Conservation (phyloP, 2,329 filamentous ascomycete genomes). For the Pseudocercospora macadamiae region DNA sequence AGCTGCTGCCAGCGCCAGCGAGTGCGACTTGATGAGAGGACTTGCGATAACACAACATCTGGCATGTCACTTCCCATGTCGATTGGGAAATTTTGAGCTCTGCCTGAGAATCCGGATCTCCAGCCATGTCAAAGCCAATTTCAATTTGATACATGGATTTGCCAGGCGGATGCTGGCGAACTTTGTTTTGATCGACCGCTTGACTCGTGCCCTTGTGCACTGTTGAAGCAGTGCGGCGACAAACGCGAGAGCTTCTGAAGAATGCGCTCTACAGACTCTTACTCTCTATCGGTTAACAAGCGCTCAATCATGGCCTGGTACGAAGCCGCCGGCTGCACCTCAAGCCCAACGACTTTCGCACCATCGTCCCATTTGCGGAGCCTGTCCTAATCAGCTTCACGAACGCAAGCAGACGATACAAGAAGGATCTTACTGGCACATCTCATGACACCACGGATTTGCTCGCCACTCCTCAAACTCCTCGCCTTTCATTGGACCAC, state of each 20-base stretch:
- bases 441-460: slow-evolving; percentile 24
- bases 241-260: too few relatives aligned
- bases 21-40: neutral
- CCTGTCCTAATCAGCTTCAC: slow-evolving; percentile 4
- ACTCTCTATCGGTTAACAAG: slow-evolving; percentile 14
- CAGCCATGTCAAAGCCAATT: neutral
- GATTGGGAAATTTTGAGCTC: too few relatives aligned
- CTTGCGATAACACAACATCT: neutral
- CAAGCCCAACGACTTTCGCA: slow-evolving; percentile 25
- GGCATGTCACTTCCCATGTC: too few relatives aligned
- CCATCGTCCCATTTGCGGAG: slow-evolving; percentile 30
- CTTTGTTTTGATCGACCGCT: neutral
- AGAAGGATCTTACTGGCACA: slow-evolving; percentile 17
- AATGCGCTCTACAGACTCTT: too few relatives aligned
- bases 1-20: neutral
- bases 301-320: slow-evolving; percentile 20
- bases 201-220: too few relatives aligned
- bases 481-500: slow-evolving; percentile 39
- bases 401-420: neutral
- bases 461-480: slow-evolving; percentile 32
- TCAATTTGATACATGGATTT: neutral
- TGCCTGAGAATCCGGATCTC: too few relatives aligned
- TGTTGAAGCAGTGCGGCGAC: too few relatives aligned
- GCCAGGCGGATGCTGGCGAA: neutral
- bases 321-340: slow-evolving; percentile 17